These are phyloP conservation scores for Chaetomiaceae sp. DNA, from an alignment of 2,329 filamentous ascomycete species.

Conservation along the genomic window DNA sequence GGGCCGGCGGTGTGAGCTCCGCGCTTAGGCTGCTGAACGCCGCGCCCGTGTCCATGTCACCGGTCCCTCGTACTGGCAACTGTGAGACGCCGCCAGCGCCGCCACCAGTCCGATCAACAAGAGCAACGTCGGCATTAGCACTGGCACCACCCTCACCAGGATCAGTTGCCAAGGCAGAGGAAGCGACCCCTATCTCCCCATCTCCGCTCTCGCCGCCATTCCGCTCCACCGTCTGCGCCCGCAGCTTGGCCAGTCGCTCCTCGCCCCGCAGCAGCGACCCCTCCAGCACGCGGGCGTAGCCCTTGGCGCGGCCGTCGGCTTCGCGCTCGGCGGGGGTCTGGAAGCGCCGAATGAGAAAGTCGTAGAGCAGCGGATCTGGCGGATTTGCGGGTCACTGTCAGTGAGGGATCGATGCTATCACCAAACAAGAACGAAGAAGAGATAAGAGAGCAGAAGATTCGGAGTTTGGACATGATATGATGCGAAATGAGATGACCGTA, in stretches of 20 bases:
- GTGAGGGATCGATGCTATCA: background rate
- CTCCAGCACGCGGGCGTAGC: slow-evolving; percentile 73
- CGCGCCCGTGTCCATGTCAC: background rate
- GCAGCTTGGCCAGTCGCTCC: slow-evolving; percentile 51
- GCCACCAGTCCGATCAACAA: background rate
- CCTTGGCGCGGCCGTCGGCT: slow-evolving; percentile 64
- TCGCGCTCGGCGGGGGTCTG: slow-evolving; percentile 68
- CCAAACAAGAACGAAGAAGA: background rate
- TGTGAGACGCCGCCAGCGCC: background rate
- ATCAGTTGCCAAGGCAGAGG: background rate
- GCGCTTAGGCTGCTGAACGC: slow-evolving; percentile 36
- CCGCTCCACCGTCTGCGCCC: slow-evolving; percentile 1
- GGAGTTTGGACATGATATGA: too few species aligned
- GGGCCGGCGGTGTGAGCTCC: slow-evolving; percentile 43
- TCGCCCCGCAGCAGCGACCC: slow-evolving; percentile 72
- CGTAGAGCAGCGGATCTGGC: slow-evolving; percentile 77
- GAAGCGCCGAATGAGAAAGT: slow-evolving; percentile 70
- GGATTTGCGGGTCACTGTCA: background rate
- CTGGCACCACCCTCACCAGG: background rate
- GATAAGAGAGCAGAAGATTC: too few species aligned
- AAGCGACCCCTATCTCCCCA: too few species aligned
- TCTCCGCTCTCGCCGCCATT: too few species aligned
- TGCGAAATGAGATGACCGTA: background rate
- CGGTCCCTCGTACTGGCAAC: too few species aligned
- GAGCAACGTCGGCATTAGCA: background rate